A percentile compares a stretch with the other conserved stretches of the same genome.
Conservation (phyloP, 371 early-diverging fungal species). For the Mortierella sp. region DNA sequence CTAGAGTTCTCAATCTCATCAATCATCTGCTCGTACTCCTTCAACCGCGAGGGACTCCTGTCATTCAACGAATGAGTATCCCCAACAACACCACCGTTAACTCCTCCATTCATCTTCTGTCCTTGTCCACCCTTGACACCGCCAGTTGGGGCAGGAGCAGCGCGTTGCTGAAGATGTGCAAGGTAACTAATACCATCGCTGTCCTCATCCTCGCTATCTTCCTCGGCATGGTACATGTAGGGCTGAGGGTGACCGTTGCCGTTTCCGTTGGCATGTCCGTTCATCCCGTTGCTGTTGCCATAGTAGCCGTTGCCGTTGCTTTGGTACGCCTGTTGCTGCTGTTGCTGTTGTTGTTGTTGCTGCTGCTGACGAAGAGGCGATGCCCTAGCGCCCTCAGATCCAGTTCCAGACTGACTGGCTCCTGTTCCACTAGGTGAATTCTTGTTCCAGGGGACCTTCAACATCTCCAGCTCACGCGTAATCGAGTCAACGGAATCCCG, state of each 20-base stretch:
- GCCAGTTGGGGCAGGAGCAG: neutral
- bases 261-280: conserved; percentile 9
- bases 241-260: conserved; percentile 1
- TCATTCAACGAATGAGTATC: conserved; percentile 26
- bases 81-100: neutral
- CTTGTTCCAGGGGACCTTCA: conserved; percentile 57
- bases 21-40: conserved; percentile 43
- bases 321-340: conserved; percentile 8
- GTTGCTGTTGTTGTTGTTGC: neutral
- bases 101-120: neutral
- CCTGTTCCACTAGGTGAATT: neutral
- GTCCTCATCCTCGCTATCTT: conserved; percentile 22
- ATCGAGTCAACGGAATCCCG: conserved; percentile 57
- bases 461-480: conserved; percentile 55
- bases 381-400: conserved; percentile 1
- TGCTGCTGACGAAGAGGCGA: conserved; percentile 18
- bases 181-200: conserved; percentile 19
- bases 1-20: conserved; percentile 28
- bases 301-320: neutral
- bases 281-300: conserved; percentile 13
- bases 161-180: conserved; percentile 14
- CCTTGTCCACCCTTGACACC: neutral
- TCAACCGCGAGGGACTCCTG: conserved; percentile 24
- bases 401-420: neutral
- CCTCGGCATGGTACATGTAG: conserved; percentile 8